A percentile compares a stretch with the other conserved stretches of the same genome.
These are phyloP conservation scores for Ceratobasidium sp. DNA, from an alignment of 1,284 basidiomycete genomes.

Conservation along the genomic window DNA sequence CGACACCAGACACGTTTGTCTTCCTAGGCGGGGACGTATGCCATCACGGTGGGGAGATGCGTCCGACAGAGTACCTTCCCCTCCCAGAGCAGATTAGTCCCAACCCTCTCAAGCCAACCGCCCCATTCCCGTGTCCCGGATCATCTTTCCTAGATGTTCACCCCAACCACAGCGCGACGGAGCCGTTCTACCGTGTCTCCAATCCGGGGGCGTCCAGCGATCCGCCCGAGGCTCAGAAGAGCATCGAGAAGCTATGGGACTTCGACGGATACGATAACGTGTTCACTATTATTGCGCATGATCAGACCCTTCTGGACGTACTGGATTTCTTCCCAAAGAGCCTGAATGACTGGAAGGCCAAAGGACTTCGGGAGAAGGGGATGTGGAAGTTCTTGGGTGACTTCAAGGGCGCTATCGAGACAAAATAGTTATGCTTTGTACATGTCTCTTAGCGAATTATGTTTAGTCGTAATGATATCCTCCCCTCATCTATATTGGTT, in stretches of 20 bases:
- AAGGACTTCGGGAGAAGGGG: background rate
- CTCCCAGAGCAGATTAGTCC: background rate
- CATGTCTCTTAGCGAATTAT: too few species aligned
- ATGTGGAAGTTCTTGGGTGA: conserved; percentile 11
- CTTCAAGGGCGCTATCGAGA: background rate
- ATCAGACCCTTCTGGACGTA: background rate
- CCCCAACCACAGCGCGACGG: background rate
- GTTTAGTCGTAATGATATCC: too few species aligned
- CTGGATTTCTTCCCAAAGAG: conserved; percentile 3
- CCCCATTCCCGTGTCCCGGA: conserved; percentile 1
- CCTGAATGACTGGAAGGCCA: conserved; percentile 10
- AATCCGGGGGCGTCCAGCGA: background rate
- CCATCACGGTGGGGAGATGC: background rate
- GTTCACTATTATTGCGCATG: conserved; percentile 14
- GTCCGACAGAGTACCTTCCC: conserved; percentile 5
- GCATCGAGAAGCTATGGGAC: background rate
- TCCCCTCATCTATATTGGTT: too few species aligned
- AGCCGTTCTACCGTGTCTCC: background rate
- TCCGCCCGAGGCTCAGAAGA: conserved; percentile 1
- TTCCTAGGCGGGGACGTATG: background rate
- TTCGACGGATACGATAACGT: background rate
- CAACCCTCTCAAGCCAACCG: background rate
- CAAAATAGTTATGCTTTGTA: too few species aligned
- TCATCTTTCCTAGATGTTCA: background rate
- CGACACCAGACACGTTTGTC: conserved; percentile 3